These are phyloP conservation scores for Chaetomiaceae sp. DNA, from an alignment of 2,329 filamentous ascomycete genomes.

Conservation along the genomic window DNA sequence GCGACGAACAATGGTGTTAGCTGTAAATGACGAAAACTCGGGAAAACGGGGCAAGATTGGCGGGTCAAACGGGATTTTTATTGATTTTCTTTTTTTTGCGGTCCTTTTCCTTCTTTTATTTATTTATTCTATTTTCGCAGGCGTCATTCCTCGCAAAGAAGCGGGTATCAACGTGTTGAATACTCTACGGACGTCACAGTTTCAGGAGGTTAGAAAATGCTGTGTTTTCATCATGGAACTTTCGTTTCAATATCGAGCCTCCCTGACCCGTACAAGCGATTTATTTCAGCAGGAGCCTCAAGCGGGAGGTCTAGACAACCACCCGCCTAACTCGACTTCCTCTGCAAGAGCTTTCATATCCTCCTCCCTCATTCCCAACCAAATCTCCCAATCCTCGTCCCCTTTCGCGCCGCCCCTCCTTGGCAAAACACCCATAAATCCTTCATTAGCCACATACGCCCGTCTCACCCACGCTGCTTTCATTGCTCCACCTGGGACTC, in stretches of 20 bases:
- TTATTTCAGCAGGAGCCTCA: neutral
- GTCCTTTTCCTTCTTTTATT: too few relatives aligned
- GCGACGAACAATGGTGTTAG: neutral
- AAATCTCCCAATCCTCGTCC: constrained; percentile 15
- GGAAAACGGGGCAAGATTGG: too few relatives aligned
- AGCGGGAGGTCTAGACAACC: neutral
- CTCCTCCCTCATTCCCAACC: constrained; percentile 7
- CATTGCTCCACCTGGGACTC: neutral
- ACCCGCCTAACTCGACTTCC: neutral
- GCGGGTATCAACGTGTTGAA: too few relatives aligned
- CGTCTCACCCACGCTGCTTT: constrained; percentile 9
- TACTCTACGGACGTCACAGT: too few relatives aligned
- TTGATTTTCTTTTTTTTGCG: too few relatives aligned
- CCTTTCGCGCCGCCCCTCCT: constrained; percentile 1
- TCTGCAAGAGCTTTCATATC: constrained; percentile 5
- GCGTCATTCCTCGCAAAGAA: too few relatives aligned
- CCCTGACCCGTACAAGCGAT: too few relatives aligned
- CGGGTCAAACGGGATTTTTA: too few relatives aligned
- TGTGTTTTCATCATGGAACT: neutral
- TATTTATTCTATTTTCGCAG: too few relatives aligned
- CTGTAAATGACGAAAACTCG: too few relatives aligned
- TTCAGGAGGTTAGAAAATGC: too few relatives aligned
- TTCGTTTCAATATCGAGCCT: too few relatives aligned
- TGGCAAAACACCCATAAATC: constrained; percentile 8
- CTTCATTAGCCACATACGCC: constrained; percentile 7